Conservation (phyloP, 2,329 filamentous ascomycete species). For the Diaporthe australafricana region DNA sequence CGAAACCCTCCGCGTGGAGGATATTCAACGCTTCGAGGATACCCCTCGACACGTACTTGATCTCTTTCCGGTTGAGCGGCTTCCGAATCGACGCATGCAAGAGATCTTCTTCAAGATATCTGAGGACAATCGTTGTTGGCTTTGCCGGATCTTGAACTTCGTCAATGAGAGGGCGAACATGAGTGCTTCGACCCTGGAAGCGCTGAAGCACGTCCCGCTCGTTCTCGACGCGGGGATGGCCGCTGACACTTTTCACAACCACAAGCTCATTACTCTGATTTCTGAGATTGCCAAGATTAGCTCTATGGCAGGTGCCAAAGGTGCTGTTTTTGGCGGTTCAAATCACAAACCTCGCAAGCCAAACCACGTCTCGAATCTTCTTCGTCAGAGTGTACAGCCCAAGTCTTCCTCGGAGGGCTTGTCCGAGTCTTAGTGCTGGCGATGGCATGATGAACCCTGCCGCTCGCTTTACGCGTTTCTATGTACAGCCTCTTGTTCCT, state of each 20-base stretch:
- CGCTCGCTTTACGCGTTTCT: too few relatives aligned
- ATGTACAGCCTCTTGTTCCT: too few relatives aligned
- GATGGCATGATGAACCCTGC: too few relatives aligned
- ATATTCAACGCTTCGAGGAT: slow-evolving; percentile 41
- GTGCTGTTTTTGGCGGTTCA: too few relatives aligned
- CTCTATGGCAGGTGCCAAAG: too few relatives aligned
- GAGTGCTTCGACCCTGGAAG: slow-evolving; percentile 3
- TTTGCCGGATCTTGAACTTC: slow-evolving; percentile 18
- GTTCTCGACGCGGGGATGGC: slow-evolving; percentile 19
- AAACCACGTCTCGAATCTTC: too few relatives aligned
- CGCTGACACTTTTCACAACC: slow-evolving; percentile 27
- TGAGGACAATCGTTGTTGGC: slow-evolving; percentile 15
- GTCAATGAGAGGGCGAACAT: slow-evolving; percentile 23
- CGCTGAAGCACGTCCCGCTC: slow-evolving; percentile 15
- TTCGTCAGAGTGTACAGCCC: too few relatives aligned
- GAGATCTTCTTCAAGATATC: slow-evolving; percentile 42
- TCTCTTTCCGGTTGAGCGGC: slow-evolving; percentile 43
- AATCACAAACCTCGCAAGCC: too few relatives aligned
- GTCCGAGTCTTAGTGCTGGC: too few relatives aligned
- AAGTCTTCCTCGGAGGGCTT: too few relatives aligned
- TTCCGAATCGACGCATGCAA: slow-evolving; percentile 42
- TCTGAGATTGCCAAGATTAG: neutral
- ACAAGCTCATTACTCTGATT: neutral
- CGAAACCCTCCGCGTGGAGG: slow-evolving; percentile 42
- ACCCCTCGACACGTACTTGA: slow-evolving; percentile 43